Evolutionary conservation across 306 rosid species (phyloP), one percentile per base, ranked within the genome.

Genomic region (Styphnolobium japonicum): DNA sequence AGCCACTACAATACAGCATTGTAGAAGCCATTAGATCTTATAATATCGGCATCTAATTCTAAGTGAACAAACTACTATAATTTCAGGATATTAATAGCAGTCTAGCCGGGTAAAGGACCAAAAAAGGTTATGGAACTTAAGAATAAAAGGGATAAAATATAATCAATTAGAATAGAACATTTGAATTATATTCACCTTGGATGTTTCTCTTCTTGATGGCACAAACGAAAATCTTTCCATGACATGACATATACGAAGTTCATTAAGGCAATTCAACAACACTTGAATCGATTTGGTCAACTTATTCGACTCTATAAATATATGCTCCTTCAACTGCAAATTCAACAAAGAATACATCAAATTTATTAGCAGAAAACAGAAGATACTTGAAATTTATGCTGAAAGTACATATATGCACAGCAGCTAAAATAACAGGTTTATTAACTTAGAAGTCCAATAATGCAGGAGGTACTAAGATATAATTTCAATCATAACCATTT

Each of bases 231-330:
- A 88, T 83, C 80, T 86, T 63, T 87, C 91, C 87, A 63, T 75
- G 73, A 94, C 92, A 80, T 87, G 83, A 86, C 86, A 85, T 27
- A 94, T 80, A 2, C 98, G 90, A 73, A 94, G 94, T 85, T 92
- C 98, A 89, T 94, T 94, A 7, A 94, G 93, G 79, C 94, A 87
- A 81, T 84, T 89, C 85, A 94, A 82, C 83, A 89, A 79, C 66
- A 94, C 94, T 89, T 94, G 93, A 88, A 94, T 89, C 27, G 98
- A 92, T 76, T 91, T 94, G 82, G 78, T 81, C 86, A 89, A 83
- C 85, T 69, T 88, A 80, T 94, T 94, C 7, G 98, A 89, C 79
- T 82, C 93, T 1, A 80, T 71, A 82, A 94, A 94, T 75, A 94
- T 77, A 80, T 88, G 86, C 84, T 94, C 93, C 83, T 87, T 89